A percentile compares a stretch with the other conserved stretches of the same genome.
Evolutionary conservation across 768 basidiomycete species (phyloP).

Genomic region (Termitomyces sp.): DNA sequence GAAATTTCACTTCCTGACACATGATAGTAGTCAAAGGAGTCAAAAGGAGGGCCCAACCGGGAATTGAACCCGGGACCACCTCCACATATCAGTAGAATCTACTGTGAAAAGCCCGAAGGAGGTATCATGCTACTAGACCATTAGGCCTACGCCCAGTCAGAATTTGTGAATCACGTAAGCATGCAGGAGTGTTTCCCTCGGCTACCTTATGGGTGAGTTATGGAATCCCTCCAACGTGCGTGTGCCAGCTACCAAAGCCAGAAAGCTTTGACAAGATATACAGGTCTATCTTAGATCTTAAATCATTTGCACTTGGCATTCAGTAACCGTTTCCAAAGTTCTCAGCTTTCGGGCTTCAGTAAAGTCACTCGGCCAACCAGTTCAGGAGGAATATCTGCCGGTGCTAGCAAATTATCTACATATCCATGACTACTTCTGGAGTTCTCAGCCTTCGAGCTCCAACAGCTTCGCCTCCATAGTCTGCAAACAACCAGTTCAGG

Average conservation of each 20-base stretch:
- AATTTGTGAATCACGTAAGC: no score
- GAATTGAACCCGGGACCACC: no score
- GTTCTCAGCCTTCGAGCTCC: not conserved
- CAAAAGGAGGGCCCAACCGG: no score
- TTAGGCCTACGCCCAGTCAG: not conserved
- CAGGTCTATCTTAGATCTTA: no score
- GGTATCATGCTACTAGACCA: conserved; percentile 2
- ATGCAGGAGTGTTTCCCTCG: no score
- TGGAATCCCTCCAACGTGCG: no score
- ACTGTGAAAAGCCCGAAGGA: not conserved
- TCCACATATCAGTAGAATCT: not conserved
- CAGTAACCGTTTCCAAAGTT: not conserved
- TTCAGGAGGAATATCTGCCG: conserved; percentile 50
- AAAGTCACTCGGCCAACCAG: conserved; percentile 46
- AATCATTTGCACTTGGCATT: no score
- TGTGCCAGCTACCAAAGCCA: no score
- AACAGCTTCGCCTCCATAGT: conserved; percentile 16
- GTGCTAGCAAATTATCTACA: not conserved
- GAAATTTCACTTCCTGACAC: no score
- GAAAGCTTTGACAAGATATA: no score
- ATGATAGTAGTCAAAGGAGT: no score
- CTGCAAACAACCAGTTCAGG: conserved; percentile 70
- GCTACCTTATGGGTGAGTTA: no score
- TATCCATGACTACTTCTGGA: not conserved
- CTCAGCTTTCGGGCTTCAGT: not conserved